phyloP scores from a whole-genome alignment of 139 green algal genomes.

The Volvox africanus region DNA sequence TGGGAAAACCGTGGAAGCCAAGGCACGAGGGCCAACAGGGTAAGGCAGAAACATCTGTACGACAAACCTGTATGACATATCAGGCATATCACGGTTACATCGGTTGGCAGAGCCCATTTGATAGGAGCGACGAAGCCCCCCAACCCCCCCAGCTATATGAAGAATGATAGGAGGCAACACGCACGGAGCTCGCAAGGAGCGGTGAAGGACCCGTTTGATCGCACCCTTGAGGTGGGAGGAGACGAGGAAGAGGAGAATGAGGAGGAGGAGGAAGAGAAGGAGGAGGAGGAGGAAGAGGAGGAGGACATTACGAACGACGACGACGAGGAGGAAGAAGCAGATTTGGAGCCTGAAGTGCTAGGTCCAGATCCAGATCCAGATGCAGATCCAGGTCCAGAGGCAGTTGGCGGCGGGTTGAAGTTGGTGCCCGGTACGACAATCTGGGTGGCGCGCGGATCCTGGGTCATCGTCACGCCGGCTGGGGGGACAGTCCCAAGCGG shows the following conservation, averaged over 20 bases:
- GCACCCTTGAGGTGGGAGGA: too few species aligned
- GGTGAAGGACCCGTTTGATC: too few species aligned
- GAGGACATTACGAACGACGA: neutral
- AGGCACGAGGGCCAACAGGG: neutral
- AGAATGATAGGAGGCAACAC: too few species aligned
- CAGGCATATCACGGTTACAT: neutral
- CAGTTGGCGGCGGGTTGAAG: neutral
- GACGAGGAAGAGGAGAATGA: neutral
- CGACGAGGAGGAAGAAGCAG: neutral
- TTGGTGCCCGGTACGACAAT: conserved; percentile 1
- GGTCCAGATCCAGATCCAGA: neutral
- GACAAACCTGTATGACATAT: neutral
- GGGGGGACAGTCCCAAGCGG: neutral
- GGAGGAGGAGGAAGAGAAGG: neutral
- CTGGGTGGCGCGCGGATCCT: conserved; percentile 10
- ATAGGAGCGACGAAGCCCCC: neutral
- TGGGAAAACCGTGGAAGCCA: neutral
- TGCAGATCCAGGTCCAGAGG: neutral
- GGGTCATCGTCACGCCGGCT: conserved; percentile 22
- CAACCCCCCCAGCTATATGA: too few species aligned
- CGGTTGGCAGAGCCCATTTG: neutral
- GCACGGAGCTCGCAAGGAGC: too few species aligned
- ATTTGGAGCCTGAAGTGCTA: neutral
- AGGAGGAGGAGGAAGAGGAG: neutral
- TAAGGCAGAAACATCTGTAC: neutral